phyloP scores from a whole-genome alignment of 2,329 filamentous ascomycete genomes.

The Neonectria coccinea region DNA sequence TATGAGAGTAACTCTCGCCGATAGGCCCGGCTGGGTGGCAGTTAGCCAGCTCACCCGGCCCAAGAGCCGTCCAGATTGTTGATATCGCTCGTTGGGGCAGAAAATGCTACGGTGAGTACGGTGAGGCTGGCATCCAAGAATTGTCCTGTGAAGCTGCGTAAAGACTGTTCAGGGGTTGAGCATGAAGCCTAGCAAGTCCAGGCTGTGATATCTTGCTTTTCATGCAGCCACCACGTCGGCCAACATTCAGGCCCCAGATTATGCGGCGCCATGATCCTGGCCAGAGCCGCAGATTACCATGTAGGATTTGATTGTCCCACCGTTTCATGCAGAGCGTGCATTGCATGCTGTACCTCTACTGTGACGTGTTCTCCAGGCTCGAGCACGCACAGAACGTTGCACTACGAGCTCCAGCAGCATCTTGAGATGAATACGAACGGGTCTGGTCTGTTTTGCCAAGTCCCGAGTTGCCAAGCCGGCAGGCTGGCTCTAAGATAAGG shows the following conservation, averaged over 20 bases:
- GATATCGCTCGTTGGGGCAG: not conserved
- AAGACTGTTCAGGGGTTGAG: not conserved
- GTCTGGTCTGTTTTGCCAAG: too few species aligned
- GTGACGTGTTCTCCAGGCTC: too few species aligned
- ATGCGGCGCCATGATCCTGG: not conserved
- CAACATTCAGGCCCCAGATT: not conserved
- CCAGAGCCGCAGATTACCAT: not conserved
- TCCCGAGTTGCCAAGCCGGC: too few species aligned
- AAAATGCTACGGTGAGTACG: not conserved
- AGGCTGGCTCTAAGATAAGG: too few species aligned
- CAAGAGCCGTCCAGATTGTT: not conserved
- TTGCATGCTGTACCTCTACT: not conserved
- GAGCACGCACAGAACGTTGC: too few species aligned
- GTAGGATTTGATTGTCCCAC: not conserved
- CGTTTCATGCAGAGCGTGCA: not conserved
- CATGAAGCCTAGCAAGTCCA: not conserved
- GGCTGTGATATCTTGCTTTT: not conserved
- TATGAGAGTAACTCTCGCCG: too few species aligned
- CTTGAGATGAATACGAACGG: too few species aligned
- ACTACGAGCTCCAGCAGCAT: too few species aligned
- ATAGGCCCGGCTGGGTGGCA: not conserved
- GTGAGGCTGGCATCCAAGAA: conserved; percentile 4
- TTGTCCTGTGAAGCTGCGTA: not conserved
- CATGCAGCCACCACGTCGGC: not conserved
- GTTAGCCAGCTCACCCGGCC: not conserved